Base-by-base conservation (phyloP, 169 alveolate genomes). In the Eimeria maxima region DNA sequence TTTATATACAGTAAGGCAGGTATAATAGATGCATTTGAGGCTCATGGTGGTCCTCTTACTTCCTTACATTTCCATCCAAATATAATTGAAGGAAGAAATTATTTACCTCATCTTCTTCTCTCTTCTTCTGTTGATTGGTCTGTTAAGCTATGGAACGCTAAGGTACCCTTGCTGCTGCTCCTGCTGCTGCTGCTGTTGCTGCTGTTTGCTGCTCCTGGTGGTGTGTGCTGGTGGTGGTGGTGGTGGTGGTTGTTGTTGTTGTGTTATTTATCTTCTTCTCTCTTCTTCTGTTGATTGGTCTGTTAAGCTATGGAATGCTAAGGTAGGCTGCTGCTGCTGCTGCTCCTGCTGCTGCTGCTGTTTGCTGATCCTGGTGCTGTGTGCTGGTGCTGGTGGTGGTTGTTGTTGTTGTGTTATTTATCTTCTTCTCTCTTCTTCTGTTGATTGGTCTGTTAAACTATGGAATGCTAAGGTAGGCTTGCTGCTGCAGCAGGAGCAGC, bases 201-300 rank as follows among this genome's bases (percentile, higher is more conserved):
- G 57, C 57, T 50, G 57, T 50, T n/a, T n/a, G n/a, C n/a, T n/a
- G n/a, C n/a, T n/a, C n/a, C n/a, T n/a, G n/a, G n/a, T n/a, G n/a
- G n/a, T n/a, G n/a, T n/a, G n/a, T 50, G 57, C 11, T 50, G 57
- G 5, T 50, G 57, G 18, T 50, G 57, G 18, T 50, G 57, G 18
- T 50, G 57, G 18, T 50, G 57, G 5, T n/a, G n/a, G n/a, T n/a
- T n/a, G n/a, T n/a, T n/a, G n/a, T n/a, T n/a, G n/a, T n/a, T n/a
- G n/a, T n/a, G n/a, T n/a, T n/a, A n/a, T n/a, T n/a, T n/a, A 88
- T 92, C 47, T 98, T 29, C 96, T 98, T 45, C 91, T 98, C 53
- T 96, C 98, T 33, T 88, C 98, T 20, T 98, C 99, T 11, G 97
- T 97, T 47, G 99, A 98, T 95, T 98, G 99, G 99, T 97, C 98